phyloP scores from a whole-genome alignment of 2,329 filamentous ascomycete genomes.

The Xylaria hypoxylon region DNA sequence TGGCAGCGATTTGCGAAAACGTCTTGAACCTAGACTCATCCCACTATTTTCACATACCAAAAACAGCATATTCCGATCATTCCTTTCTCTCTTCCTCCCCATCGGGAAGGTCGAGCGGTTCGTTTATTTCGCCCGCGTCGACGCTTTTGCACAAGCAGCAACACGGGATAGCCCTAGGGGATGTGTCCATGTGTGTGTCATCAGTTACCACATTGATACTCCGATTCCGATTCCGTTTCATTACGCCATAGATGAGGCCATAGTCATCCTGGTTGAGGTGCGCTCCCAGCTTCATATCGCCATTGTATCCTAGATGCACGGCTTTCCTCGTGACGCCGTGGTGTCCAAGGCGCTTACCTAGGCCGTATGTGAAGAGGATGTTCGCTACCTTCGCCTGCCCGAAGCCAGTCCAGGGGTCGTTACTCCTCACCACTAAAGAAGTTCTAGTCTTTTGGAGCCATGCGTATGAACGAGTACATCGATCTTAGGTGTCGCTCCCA shows the following conservation, averaged over 20 bases:
- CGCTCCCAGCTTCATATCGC: conserved; percentile 47
- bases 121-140: background rate
- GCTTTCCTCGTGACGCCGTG: conserved; percentile 50
- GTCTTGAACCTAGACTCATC: conserved; percentile 52
- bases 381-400: conserved; percentile 62
- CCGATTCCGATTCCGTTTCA: conserved; percentile 44
- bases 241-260: conserved; percentile 38
- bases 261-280: conserved; percentile 41
- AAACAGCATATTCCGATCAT: background rate
- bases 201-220: conserved; percentile 32
- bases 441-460: conserved; percentile 53
- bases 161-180: background rate
- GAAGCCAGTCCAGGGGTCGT: conserved; percentile 58
- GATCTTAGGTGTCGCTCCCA: conserved; percentile 39
- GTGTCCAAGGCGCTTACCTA: conserved; percentile 50
- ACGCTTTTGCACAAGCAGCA: background rate
- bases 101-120: conserved; percentile 24
- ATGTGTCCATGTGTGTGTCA: background rate
- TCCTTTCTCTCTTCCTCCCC: background rate
- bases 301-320: conserved; percentile 51
- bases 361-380: conserved; percentile 55
- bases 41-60: conserved; percentile 28
- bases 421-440: conserved; percentile 54
- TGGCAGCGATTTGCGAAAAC: conserved; percentile 54
- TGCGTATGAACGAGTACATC: conserved; percentile 45